A percentile compares a stretch with the other conserved stretches of the same genome.
phyloP scores from a whole-genome alignment of 208 protist species.

The Acanthamoeba sp. region DNA sequence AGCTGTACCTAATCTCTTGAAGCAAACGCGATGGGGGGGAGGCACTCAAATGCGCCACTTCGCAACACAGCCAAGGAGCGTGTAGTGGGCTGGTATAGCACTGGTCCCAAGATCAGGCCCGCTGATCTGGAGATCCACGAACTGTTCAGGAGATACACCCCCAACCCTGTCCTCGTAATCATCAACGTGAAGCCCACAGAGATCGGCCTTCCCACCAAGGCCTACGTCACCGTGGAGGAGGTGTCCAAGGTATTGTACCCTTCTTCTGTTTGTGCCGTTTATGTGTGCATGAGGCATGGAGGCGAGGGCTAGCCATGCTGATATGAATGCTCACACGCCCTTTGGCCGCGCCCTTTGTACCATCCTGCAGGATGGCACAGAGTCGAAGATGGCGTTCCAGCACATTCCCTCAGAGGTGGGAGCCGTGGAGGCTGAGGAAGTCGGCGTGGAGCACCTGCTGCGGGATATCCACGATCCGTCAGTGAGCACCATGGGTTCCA shows the following conservation, averaged over 20 bases:
- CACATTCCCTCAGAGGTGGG: constrained; percentile 95
- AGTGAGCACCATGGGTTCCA: constrained; percentile 95
- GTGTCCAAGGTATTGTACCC: constrained; percentile 85
- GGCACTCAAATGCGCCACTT: neutral
- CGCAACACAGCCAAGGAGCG: constrained; percentile 93
- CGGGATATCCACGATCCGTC: constrained; percentile 93
- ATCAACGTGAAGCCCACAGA: constrained; percentile 93
- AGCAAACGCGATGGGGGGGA: too few relatives aligned
- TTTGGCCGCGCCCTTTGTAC: neutral
- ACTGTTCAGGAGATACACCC: constrained; percentile 94
- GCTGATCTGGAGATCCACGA: constrained; percentile 98
- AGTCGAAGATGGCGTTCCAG: constrained; percentile 90
- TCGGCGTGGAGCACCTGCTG: constrained; percentile 99
- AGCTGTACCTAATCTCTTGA: neutral
- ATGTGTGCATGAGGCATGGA: neutral
- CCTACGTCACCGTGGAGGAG: constrained; percentile 92
- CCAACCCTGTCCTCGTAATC: constrained; percentile 92
- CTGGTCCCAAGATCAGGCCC: constrained; percentile 96
- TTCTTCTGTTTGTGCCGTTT: neutral
- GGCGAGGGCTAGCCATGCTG: neutral
- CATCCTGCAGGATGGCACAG: constrained; percentile 85
- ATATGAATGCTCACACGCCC: neutral
- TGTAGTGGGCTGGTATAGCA: constrained; percentile 99
- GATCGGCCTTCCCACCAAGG: constrained; percentile 92
- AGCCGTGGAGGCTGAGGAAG: constrained; percentile 98